These are phyloP conservation scores for Asterella californica DNA, from an alignment of 225 moss, liverwort and hornwort species.

Conservation along the genomic window DNA sequence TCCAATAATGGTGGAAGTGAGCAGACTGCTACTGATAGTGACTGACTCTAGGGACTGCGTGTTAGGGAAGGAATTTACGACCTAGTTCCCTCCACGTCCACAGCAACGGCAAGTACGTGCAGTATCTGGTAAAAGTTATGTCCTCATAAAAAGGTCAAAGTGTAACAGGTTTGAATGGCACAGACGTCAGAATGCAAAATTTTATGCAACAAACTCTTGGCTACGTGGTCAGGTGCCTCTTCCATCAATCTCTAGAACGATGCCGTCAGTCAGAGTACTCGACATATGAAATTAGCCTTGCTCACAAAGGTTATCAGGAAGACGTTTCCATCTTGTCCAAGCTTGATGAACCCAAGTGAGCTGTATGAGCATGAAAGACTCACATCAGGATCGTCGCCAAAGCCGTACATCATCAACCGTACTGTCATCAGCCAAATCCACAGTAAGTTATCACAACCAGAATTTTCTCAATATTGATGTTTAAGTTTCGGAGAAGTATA, in stretches of 20 bases:
- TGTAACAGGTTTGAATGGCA: not conserved
- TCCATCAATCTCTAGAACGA: not conserved
- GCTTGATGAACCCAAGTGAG: not conserved
- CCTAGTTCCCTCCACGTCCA: not conserved
- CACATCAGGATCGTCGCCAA: slow-evolving; percentile 81
- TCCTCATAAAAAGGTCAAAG: not conserved
- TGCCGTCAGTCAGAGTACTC: not conserved
- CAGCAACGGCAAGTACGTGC: not conserved
- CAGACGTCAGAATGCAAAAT: not conserved
- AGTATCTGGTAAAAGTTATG: not conserved
- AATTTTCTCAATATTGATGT: too few species aligned
- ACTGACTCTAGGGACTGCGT: not conserved
- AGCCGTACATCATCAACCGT: slow-evolving; percentile 93
- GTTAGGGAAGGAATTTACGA: not conserved
- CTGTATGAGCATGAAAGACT: not conserved
- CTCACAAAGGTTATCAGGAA: not conserved
- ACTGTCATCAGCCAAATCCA: slow-evolving; percentile 23
- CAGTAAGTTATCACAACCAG: not conserved
- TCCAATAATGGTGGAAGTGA: not conserved
- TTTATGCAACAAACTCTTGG: not conserved
- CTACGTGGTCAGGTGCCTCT: too few species aligned
- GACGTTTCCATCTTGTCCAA: not conserved
- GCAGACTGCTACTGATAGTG: not conserved
- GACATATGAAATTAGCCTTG: not conserved
- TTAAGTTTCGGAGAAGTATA: too few species aligned